Percentiles rank a stretch among this genome's conserved stretches.
phyloP scores from a whole-genome alignment of 345 rosid genomes.

The Citrus cavaleriei region DNA sequence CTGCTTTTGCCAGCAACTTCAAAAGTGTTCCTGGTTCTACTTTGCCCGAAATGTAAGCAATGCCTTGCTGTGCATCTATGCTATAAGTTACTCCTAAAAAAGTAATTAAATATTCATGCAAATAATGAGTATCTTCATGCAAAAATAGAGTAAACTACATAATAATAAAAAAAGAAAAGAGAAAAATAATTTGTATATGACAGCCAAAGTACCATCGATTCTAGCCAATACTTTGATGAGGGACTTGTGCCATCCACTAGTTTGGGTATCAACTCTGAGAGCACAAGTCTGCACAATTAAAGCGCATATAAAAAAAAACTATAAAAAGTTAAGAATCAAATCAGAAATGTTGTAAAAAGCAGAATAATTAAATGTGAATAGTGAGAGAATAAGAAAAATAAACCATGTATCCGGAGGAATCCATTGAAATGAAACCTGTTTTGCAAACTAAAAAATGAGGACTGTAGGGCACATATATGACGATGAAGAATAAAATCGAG shows the following conservation, averaged over 20 bases:
- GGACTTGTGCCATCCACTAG: constrained; percentile 16
- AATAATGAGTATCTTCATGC: not conserved
- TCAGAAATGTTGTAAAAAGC: too few relatives aligned
- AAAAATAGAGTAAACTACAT: not conserved
- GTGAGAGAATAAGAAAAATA: not conserved
- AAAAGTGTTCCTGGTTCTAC: constrained; percentile 8
- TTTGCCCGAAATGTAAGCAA: constrained; percentile 18
- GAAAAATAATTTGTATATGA: not conserved
- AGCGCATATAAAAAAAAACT: not conserved
- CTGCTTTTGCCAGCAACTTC: constrained; percentile 6
- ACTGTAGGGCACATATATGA: too few relatives aligned
- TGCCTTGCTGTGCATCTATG: constrained; percentile 15
- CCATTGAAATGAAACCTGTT: not conserved
- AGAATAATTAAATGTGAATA: not conserved
- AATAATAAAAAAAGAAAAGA: too few relatives aligned
- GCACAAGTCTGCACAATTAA: constrained; percentile 13
- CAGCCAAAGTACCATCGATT: not conserved
- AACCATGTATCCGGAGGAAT: constrained; percentile 10
- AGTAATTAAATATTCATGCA: too few relatives aligned
- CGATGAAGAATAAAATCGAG: too few relatives aligned
- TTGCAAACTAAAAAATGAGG: not conserved
- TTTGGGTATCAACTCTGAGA: constrained; percentile 11
- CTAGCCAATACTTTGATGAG: not conserved
- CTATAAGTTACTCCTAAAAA: constrained; percentile 7
- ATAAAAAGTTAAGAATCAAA: too few relatives aligned